Evolutionary conservation across 345 rosid species (phyloP).

Genomic region (Citrus sinensis): DNA sequence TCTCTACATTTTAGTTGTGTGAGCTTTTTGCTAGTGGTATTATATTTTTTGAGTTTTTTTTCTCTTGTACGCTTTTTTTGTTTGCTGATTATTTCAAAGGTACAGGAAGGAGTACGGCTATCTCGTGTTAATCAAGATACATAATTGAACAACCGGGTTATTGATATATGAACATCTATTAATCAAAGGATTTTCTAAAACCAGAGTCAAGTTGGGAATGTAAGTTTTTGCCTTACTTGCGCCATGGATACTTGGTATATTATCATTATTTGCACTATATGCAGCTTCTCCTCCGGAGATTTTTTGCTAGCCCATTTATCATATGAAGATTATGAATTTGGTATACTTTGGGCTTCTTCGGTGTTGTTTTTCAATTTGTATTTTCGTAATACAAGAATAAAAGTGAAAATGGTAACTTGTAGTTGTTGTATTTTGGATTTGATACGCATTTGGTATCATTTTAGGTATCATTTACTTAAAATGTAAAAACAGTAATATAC

Average conservation of each 20-base stretch:
- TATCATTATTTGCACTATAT: background rate
- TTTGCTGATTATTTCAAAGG: conserved; percentile 7
- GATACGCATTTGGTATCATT: no score
- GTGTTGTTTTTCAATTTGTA: no score
- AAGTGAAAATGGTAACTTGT: no score
- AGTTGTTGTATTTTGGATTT: no score
- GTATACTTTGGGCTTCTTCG: no score
- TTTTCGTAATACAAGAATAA: no score
- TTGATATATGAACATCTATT: conserved; percentile 79
- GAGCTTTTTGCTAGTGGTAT: no score
- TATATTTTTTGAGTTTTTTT: background rate
- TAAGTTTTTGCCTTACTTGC: conserved; percentile 20
- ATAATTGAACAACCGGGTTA: conserved; percentile 63
- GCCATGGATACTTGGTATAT: background rate
- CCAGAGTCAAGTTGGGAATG: conserved; percentile 49
- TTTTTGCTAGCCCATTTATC: background rate
- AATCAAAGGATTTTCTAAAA: conserved; percentile 78
- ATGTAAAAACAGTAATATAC: no score
- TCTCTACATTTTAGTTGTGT: background rate
- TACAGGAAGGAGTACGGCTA: conserved; percentile 55
- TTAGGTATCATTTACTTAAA: no score
- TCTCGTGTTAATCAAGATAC: conserved; percentile 85
- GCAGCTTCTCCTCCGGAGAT: background rate
- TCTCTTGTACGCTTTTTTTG: background rate
- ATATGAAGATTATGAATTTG: background rate